Conservation (phyloP, 164 flowering plant genomes). For the Tinospora cordifolia region DNA sequence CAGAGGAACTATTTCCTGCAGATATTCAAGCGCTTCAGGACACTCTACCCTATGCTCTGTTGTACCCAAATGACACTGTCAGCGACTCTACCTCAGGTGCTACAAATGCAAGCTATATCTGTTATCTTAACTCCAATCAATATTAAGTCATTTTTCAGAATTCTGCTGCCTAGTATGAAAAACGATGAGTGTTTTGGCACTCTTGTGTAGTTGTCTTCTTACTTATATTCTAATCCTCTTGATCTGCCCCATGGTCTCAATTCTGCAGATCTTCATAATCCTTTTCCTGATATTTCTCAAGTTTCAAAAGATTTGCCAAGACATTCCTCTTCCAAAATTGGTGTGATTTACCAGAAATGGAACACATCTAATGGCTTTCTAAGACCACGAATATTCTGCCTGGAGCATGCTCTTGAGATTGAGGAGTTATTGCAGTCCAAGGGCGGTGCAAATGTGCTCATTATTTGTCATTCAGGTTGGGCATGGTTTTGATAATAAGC, state of each 20-base stretch:
- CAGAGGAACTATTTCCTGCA: conserved; percentile 27
- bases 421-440: conserved; percentile 48
- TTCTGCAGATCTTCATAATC: neutral
- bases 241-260: neutral
- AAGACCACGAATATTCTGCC: conserved; percentile 84
- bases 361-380: conserved; percentile 32
- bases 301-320: conserved; percentile 12
- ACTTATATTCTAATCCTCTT: neutral
- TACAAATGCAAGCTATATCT: conserved; percentile 3
- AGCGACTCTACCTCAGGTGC: conserved; percentile 38
- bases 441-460: conserved; percentile 81
- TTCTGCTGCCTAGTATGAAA: neutral
- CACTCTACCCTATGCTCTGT: conserved; percentile 4
- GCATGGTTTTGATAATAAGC: neutral
- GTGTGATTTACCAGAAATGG: conserved; percentile 30
- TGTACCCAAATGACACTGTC: conserved; percentile 13
- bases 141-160: neutral
- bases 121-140: neutral
- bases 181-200: neutral
- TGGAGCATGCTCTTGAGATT: conserved; percentile 81
- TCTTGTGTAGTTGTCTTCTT: neutral
- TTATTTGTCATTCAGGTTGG: conserved; percentile 93
- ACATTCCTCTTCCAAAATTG: conserved; percentile 10
- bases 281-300: neutral
- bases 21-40: conserved; percentile 20